A percentile compares a stretch with the other conserved stretches of the same genome.
These are phyloP conservation scores for Rhizophagus prolifer DNA, from an alignment of 192 early-diverging fungal genomes.

Conservation along the genomic window DNA sequence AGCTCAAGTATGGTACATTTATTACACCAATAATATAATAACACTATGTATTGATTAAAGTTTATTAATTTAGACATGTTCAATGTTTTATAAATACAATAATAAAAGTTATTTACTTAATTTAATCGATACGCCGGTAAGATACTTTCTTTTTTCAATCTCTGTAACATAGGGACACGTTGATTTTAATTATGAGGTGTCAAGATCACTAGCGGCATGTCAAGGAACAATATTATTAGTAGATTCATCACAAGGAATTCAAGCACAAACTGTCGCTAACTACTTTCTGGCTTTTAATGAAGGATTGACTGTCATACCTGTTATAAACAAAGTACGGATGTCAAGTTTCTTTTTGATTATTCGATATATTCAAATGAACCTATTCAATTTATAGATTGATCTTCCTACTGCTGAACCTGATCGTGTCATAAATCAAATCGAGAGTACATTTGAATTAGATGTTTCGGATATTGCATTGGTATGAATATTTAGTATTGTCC, in stretches of 20 bases:
- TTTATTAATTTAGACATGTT: conserved; percentile 62
- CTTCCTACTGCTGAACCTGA: conserved; percentile 85
- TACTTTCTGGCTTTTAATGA: conserved; percentile 92
- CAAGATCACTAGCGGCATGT: conserved; percentile 88
- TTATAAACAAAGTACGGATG: conserved; percentile 78
- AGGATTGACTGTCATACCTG: conserved; percentile 82
- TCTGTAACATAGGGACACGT: conserved; percentile 64
- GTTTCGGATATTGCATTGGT: conserved; percentile 54
- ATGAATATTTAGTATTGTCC: background rate
- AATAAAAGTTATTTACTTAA: conserved; percentile 86
- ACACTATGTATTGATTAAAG: background rate
- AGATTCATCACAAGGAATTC: conserved; percentile 93
- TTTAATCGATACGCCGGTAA: conserved; percentile 92
- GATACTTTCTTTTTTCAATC: background rate
- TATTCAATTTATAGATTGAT: conserved; percentile 62
- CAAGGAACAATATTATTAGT: conserved; percentile 92
- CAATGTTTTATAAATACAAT: conserved; percentile 89
- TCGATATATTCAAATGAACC: background rate
- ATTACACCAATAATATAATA: background rate
- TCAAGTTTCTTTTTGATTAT: background rate
- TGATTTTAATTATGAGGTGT: conserved; percentile 96
- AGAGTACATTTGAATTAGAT: conserved; percentile 84
- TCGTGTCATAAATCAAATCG: conserved; percentile 73
- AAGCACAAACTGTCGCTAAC: conserved; percentile 98
- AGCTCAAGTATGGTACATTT: conserved; percentile 66